Base-by-base conservation (phyloP, 2,329 filamentous ascomycete genomes). In the Herpotrichia juniperi region DNA sequence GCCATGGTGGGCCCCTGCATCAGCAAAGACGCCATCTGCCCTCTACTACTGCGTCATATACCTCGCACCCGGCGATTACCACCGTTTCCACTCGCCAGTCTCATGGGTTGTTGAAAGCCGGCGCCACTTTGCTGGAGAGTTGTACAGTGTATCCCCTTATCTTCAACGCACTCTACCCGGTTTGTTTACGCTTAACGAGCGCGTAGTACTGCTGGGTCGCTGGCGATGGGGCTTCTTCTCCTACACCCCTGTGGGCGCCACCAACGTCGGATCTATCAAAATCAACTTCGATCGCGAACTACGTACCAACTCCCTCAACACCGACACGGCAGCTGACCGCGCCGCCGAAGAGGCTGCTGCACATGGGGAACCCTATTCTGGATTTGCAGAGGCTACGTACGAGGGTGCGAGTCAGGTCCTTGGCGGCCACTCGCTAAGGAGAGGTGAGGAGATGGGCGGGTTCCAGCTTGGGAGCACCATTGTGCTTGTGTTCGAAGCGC, bases 201-300 rank as follows among this genome's bases (percentile, higher is more conserved):
- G 94, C 48, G 91, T 99, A 21, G 94, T 96, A 1, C 84, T 99
- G 0, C 82, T 99, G 1, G 94, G 94, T 16, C 85, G 92, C 52
- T 99, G 94, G 94, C 89, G 93, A 50, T 96, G 91, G 84, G 94
- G 94, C 16, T 97, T 99, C 83, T 99, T 99, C 81, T 90, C 88
- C 61, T 97, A 92, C 77, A 93, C 91, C 0, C 93, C 96, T 12
- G 94, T 99, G 28, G 94, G 94, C 57, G 94, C 94, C 7, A 99
- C 94, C 19, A 99, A 99, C 66, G 94, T 99, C 39, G 94, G 94
- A 50, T 96, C 90, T 53, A 97, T 99, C 77, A 90, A 91, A 71
- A 85, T 99, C 79, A 97, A 99, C 78, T 99, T 99, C 73, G 96
- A 99, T 76, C 82, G 87, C 53, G 94, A 99, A 76, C 81, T 99